These are phyloP conservation scores for Brachypodium distachyon DNA, from an alignment of 202 grass and related monocot species.

Conservation along the genomic window DNA sequence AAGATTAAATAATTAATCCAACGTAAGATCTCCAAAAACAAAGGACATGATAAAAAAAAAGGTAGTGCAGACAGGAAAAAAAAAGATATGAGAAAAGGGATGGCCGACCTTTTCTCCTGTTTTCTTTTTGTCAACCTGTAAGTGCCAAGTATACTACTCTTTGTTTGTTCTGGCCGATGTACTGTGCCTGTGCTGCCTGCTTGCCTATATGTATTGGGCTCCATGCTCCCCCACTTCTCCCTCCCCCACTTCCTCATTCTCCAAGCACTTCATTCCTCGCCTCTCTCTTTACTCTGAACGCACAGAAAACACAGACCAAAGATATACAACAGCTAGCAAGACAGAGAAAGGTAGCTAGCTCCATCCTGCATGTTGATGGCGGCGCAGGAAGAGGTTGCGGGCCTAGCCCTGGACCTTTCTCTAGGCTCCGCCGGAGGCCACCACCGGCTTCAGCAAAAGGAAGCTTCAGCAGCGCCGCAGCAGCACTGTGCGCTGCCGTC, in stretches of 20 bases:
- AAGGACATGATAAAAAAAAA: background rate
- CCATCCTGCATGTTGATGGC: constrained; percentile 14
- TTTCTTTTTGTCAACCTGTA: constrained; percentile 30
- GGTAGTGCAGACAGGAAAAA: no score
- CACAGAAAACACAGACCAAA: no score
- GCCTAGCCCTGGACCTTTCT: constrained; percentile 35
- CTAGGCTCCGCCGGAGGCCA: constrained; percentile 9
- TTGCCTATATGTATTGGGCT: constrained; percentile 16
- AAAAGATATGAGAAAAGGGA: no score
- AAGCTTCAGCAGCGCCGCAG: background rate
- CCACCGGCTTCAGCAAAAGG: background rate
- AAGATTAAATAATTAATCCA: no score
- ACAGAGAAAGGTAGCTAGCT: background rate
- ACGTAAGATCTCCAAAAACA: no score
- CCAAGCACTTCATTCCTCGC: background rate
- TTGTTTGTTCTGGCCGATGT: background rate
- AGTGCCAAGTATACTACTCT: constrained; percentile 20
- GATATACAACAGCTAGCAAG: background rate
- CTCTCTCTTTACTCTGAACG: background rate
- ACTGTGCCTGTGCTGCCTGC: no score
- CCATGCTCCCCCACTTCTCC: background rate
- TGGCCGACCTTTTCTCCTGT: background rate
- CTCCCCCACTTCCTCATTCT: no score
- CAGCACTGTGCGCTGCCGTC: no score
- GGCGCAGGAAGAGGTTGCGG: constrained; percentile 31